phyloP scores from a whole-genome alignment of 192 early-diverging fungal genomes.

The Borealophlyctis nickersoniae region DNA sequence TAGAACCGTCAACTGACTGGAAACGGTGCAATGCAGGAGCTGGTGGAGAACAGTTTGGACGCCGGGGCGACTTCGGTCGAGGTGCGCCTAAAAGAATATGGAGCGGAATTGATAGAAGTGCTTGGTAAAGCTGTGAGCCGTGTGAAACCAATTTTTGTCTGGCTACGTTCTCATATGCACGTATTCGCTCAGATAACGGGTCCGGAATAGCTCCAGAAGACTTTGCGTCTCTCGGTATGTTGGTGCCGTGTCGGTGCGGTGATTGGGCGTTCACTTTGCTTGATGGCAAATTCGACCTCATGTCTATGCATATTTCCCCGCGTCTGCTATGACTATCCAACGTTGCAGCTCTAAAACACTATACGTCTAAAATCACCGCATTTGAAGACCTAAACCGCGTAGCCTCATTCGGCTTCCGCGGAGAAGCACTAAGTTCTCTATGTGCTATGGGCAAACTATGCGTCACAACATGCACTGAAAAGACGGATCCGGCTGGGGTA shows the following conservation, averaged over 20 bases:
- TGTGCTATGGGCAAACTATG: slow-evolving; percentile 70
- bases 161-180: neutral
- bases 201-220: slow-evolving; percentile 66
- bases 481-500: slow-evolving; percentile 53
- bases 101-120: slow-evolving; percentile 71
- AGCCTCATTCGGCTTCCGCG: slow-evolving; percentile 87
- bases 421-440: slow-evolving; percentile 89
- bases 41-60: slow-evolving; percentile 93
- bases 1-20: no score
- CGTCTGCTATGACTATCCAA: no score
- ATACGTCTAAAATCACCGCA: slow-evolving; percentile 77
- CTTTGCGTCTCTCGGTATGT: slow-evolving; percentile 63
- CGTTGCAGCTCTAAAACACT: slow-evolving; percentile 72
- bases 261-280: neutral
- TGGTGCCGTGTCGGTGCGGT: neutral
- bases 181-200: slow-evolving; percentile 57
- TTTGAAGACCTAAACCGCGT: slow-evolving; percentile 79
- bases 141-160: neutral
- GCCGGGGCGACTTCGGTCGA: slow-evolving; percentile 80
- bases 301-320: no score
- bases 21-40: slow-evolving; percentile 72
- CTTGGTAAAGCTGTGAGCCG: slow-evolving; percentile 31
- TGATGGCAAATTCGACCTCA: no score
- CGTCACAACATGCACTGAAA: slow-evolving; percentile 64
- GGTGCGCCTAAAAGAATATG: slow-evolving; percentile 77